Evolutionary conservation across 257 asterid species (phyloP).

Genomic region (Petunia secreta): DNA sequence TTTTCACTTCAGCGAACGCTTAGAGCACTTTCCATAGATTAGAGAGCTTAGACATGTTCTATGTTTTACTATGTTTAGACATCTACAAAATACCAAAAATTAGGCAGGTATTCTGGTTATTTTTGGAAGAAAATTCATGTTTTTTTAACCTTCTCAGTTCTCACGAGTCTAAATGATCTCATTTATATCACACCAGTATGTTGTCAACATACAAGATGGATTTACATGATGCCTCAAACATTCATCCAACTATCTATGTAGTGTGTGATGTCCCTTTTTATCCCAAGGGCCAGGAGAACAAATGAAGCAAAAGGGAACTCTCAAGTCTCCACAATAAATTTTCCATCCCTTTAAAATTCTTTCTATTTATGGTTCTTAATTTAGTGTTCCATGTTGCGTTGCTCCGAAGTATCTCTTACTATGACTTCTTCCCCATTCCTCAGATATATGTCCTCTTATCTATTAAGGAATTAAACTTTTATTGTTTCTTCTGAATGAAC

Average conservation of each 20-base stretch:
- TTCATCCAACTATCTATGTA: not conserved
- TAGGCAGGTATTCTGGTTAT: not conserved
- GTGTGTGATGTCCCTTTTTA: not conserved
- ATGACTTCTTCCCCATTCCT: not conserved
- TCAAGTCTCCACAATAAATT: not conserved
- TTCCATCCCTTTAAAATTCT: not conserved
- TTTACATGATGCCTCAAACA: too few species aligned
- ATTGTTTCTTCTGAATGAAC: not conserved
- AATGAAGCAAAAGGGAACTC: not conserved
- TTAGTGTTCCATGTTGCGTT: not conserved
- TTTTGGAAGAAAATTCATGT: not conserved
- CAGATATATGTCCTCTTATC: not conserved
- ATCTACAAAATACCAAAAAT: too few species aligned
- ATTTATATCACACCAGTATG: not conserved
- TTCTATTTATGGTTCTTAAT: conserved; percentile 10
- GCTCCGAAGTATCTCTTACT: not conserved
- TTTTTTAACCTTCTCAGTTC: not conserved
- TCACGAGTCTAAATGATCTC: not conserved
- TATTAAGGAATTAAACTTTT: not conserved
- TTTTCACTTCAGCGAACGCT: too few species aligned
- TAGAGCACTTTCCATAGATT: too few species aligned
- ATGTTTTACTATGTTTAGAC: too few species aligned
- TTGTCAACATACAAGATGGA: too few species aligned
- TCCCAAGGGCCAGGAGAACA: too few species aligned
- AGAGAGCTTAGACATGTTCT: too few species aligned